Conservation (phyloP, 2,329 filamentous ascomycete genomes). For the Xylaria hypoxylon region DNA sequence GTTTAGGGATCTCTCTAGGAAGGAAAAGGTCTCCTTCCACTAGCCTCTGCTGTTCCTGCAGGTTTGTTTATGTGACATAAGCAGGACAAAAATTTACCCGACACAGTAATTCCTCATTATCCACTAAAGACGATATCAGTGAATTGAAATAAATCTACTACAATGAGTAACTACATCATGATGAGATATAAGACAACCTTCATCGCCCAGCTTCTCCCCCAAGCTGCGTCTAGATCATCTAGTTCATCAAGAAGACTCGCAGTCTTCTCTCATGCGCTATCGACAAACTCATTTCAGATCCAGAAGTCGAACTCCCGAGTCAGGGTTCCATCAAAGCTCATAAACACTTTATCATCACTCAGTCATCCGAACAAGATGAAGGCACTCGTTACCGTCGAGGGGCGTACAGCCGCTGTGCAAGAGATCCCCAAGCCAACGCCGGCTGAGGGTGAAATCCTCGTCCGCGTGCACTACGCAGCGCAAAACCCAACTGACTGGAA, state of each 20-base stretch:
- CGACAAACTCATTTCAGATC: neutral
- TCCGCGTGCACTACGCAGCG: conserved; percentile 50
- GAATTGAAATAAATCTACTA: no score
- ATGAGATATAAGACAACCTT: conserved; percentile 2
- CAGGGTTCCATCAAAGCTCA: neutral
- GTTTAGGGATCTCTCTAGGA: neutral
- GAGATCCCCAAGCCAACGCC: conserved; percentile 49
- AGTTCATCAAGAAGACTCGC: neutral
- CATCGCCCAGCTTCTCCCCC: neutral
- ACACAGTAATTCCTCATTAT: neutral
- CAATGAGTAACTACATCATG: no score
- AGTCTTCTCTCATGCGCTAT: neutral
- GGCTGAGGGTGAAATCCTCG: conserved; percentile 50
- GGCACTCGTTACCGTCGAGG: conserved; percentile 53
- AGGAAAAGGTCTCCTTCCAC: neutral
- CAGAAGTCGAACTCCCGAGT: neutral
- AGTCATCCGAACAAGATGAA: conserved; percentile 47
- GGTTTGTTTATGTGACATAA: neutral
- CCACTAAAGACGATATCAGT: no score
- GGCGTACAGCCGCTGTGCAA: conserved; percentile 48
- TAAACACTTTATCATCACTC: neutral
- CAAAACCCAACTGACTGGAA: conserved; percentile 55
- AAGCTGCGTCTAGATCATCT: neutral
- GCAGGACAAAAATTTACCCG: conserved; percentile 7
- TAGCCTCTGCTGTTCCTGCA: neutral